These are phyloP conservation scores for Prunella vulgaris DNA, from an alignment of 257 asterid genomes.

Conservation along the genomic window DNA sequence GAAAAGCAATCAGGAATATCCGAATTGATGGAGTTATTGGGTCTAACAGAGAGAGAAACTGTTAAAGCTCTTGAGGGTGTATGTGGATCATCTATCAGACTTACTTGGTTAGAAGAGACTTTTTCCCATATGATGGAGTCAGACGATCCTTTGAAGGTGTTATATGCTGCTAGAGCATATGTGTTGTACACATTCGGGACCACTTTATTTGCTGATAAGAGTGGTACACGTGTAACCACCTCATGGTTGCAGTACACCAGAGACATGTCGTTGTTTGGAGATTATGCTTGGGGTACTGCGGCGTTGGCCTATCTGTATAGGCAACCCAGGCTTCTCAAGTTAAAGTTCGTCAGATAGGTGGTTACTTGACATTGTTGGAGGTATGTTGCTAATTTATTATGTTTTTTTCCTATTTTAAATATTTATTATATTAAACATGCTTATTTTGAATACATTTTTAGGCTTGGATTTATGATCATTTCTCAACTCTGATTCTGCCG, in stretches of 20 bases:
- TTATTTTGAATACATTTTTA: too few species aligned
- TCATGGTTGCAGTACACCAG: neutral
- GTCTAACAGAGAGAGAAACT: too few species aligned
- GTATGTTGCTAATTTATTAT: neutral
- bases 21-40: neutral
- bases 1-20: neutral
- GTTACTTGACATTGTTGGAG: neutral
- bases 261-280: neutral
- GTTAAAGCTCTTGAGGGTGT: too few species aligned
- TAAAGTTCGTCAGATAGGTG: neutral
- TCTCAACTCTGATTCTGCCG: neutral
- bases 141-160: neutral
- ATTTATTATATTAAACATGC: too few species aligned
- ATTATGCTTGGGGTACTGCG: too few species aligned
- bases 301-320: neutral
- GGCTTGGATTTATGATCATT: neutral
- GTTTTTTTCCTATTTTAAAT: neutral
- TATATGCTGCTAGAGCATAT: neutral
- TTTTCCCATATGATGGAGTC: too few species aligned
- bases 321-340: neutral
- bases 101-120: neutral
- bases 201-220: neutral
- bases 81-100: neutral
- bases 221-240: neutral
- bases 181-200: neutral